Base-by-base conservation (phyloP, 2,329 filamentous ascomycete species). In the Botrytis tulipae region DNA sequence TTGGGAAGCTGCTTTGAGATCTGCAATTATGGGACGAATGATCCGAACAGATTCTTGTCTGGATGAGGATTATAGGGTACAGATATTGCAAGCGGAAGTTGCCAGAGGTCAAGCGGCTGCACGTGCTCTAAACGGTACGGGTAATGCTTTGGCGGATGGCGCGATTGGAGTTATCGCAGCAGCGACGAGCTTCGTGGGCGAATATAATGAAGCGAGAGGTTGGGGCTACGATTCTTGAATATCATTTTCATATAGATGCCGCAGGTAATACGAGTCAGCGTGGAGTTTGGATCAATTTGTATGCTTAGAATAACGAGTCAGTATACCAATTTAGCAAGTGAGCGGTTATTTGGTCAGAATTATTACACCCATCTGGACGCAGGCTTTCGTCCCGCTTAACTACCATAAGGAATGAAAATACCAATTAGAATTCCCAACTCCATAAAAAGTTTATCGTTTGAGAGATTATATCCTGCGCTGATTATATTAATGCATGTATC, bases 1-100 rank as follows among this genome's bases (percentile, higher is more conserved):
- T 73, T 93, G 92, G 90, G 85, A 84, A 14, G 83, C 86, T 8
- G 86, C 89, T 4, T 88, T 94, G 70, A 83, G 84, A 74, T 85
- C 85, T 62, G 87, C 91, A 16, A 88, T 90, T 1, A 79, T 91
- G 72, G 86, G 87, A 70, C 85, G 88, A 73, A 75, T 79, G 70
- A 72, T 76, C 1, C 76, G 71, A 62, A 85, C 86, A 54, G 85
- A 89, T 78, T 85, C 86, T 3, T 83, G 84, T 35, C 83, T 92
- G 25, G 87, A 87, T 60, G 87, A 89, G 75, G 84, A 84, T 20
- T 90, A 92, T 77, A 83, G 90, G 51, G 78, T 84, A 35, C 80
- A 81, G 8, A 82, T 84, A 68, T 82, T 85, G 73, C 78, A 83
- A 73, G 75, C 75, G 3, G 76, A 78, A 76, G 65, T 74, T 37